Base-by-base conservation (phyloP, 1,284 basidiomycete genomes). In the Mrakiaceae sp. region DNA sequence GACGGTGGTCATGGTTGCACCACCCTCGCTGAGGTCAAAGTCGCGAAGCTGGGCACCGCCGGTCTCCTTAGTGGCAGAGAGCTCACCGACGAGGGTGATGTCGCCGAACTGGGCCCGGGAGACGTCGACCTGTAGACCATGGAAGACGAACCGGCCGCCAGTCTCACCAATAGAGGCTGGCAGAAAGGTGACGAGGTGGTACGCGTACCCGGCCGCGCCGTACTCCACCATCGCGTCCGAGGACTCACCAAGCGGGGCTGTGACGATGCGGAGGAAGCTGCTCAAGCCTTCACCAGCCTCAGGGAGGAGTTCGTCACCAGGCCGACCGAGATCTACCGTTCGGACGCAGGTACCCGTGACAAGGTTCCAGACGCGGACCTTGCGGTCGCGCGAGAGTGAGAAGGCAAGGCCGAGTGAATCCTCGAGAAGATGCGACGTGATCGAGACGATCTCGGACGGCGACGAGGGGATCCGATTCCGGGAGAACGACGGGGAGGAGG, bases 321-420 rank as follows among this genome's bases (percentile, higher is more conserved):
- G 27, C 76, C 70, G 40, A 78, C 70, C 58, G 74, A 71, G 61
- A 75, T 78, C 76, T 61, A 75, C 64, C 0, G 75, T 71, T 59
- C 72, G 72, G 39, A 77, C 68, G 63, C 73, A 74, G 2, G 69
- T 58, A 5, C 77, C 78, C 0, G 71, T 73, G 1, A 70, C 68
- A 7, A 73, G 64, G 58, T 70, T 85, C 91, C 92, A 97, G 53
- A 88, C 80, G 58, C 90, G 82, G 55, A 96, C 79, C 63, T 86
- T 87, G 64, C 87, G 82, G 77, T 96, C 91, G 64, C 90, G 81
- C n/a, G 91, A 91, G 58, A 96, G 81, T 1, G 90, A 87, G 82
- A 90, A 94, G 27, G 87, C 76, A 67, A 87, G 80, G 10, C 81
- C 81, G 65, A 86, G 79, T 70, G 88, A 84, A 42, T 72, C 71